These are phyloP conservation scores for Cenchrus fungigraminus DNA, from an alignment of 176 grass and related monocot genomes.

Conservation along the genomic window DNA sequence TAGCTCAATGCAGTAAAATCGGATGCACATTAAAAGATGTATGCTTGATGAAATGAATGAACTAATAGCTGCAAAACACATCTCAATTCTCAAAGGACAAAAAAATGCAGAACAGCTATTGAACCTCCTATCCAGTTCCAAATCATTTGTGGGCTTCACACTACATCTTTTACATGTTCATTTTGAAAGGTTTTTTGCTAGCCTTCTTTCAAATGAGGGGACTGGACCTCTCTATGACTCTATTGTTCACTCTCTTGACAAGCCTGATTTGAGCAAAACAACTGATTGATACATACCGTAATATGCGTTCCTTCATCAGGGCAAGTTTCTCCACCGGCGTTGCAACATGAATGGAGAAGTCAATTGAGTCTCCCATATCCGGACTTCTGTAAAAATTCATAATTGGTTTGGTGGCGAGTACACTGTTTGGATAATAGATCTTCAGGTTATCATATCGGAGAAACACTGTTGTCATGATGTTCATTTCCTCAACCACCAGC, in stretches of 20 bases:
- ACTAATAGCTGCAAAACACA: neutral
- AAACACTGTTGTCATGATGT: slow-evolving; percentile 68
- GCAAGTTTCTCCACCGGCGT: slow-evolving; percentile 61
- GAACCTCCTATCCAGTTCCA: neutral
- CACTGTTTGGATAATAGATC: slow-evolving; percentile 74
- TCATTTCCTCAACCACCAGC: slow-evolving; percentile 79
- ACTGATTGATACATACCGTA: slow-evolving; percentile 39
- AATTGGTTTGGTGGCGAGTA: slow-evolving; percentile 68
- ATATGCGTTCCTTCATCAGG: slow-evolving; percentile 61
- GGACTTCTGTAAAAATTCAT: slow-evolving; percentile 74
- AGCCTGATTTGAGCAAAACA: neutral
- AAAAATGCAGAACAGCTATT: neutral
- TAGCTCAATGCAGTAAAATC: slow-evolving; percentile 9
- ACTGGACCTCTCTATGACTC: neutral
- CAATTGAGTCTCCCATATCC: slow-evolving; percentile 70
- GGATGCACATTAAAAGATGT: neutral
- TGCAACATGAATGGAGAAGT: slow-evolving; percentile 69
- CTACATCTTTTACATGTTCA: neutral
- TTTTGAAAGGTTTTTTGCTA: neutral
- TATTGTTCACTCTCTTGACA: neutral
- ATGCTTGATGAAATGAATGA: neutral
- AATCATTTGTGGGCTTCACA: neutral
- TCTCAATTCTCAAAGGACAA: no score
- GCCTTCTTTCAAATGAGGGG: neutral
- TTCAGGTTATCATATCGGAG: slow-evolving; percentile 69